A percentile compares a stretch with the other conserved stretches of the same genome.
Evolutionary conservation across 1,284 basidiomycete genomes (phyloP).

Genomic region (Ustilago shanxiensis): DNA sequence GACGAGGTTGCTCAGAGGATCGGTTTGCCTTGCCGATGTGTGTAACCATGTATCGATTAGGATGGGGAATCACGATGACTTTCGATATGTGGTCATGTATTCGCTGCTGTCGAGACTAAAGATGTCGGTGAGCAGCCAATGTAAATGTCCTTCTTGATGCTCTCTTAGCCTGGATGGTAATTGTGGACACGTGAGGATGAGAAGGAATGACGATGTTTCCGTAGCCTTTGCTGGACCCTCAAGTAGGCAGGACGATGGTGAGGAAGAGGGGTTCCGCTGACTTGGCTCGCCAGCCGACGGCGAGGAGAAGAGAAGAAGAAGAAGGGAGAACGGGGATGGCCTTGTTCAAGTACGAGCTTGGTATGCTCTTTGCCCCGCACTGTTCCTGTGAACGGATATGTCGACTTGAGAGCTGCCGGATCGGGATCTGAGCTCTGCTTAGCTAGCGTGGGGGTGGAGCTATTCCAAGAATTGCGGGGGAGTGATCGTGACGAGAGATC

Average conservation of each 20-base stretch:
- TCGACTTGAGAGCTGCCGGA: slow-evolving; percentile 8
- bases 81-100: too few species aligned
- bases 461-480: slow-evolving; percentile 27
- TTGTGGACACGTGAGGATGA: background rate
- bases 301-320: slow-evolving; percentile 14
- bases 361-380: background rate
- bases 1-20: too few species aligned
- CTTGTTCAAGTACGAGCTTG: background rate
- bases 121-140: background rate
- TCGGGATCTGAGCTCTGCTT: background rate
- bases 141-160: background rate
- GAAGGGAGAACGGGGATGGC: background rate
- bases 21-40: background rate
- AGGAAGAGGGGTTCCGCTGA: background rate
- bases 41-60: background rate
- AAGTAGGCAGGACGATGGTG: background rate
- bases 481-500: slow-evolving; percentile 56
- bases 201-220: background rate
- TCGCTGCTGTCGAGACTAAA: background rate
- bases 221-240: background rate
- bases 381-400: background rate
- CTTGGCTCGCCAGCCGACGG: slow-evolving; percentile 17
- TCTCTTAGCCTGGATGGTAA: background rate
- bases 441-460: slow-evolving; percentile 18
- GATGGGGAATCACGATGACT: too few species aligned